These are phyloP conservation scores for Penicillium odoratum DNA, from an alignment of 495 filamentous ascomycete species.

Conservation along the genomic window DNA sequence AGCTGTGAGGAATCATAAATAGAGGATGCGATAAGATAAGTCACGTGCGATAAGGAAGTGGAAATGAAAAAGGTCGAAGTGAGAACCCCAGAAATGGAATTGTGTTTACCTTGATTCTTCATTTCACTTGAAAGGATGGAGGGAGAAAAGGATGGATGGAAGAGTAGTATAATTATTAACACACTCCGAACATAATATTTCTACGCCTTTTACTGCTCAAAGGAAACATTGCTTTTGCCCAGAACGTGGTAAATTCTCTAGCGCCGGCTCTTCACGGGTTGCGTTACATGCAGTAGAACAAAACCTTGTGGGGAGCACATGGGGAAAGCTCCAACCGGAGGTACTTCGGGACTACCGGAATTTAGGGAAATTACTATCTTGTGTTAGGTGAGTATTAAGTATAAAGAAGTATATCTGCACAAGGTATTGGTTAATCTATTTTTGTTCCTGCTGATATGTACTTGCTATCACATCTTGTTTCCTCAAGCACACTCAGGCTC, in stretches of 20 bases:
- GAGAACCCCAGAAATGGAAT: too few relatives aligned
- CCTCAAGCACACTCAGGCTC: neutral
- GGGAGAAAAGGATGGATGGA: too few relatives aligned
- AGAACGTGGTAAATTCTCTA: neutral
- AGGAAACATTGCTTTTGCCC: too few relatives aligned
- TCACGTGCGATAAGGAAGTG: too few relatives aligned
- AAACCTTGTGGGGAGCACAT: conserved; percentile 1
- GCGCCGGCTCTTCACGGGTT: conserved; percentile 1
- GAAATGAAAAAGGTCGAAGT: too few relatives aligned
- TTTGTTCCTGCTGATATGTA: neutral
- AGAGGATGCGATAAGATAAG: too few relatives aligned
- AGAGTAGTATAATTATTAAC: too few relatives aligned
- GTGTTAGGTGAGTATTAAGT: neutral
- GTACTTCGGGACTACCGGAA: neutral
- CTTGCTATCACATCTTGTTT: neutral
- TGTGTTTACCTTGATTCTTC: too few relatives aligned
- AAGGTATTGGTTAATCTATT: neutral
- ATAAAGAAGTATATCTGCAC: neutral
- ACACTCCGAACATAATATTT: too few relatives aligned
- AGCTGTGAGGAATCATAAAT: too few relatives aligned
- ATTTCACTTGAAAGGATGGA: too few relatives aligned
- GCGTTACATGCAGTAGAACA: neutral
- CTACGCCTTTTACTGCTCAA: too few relatives aligned
- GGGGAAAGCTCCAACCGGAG: conserved; percentile 4
- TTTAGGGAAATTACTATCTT: neutral